These are phyloP conservation scores for Candida insectorum DNA, from an alignment of 805 yeast species.

Conservation along the genomic window DNA sequence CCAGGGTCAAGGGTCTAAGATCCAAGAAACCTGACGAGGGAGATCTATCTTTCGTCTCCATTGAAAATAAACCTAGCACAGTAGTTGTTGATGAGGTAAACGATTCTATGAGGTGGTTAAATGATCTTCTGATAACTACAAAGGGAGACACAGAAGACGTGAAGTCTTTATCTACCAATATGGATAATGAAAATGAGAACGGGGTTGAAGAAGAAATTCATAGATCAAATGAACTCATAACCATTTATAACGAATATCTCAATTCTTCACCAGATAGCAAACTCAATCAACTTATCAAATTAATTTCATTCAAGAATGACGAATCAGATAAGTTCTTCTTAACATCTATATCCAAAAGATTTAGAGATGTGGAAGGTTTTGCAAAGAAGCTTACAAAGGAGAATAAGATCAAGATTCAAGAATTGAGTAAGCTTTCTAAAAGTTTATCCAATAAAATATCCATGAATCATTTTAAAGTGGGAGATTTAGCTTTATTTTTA, in stretches of 20 bases:
- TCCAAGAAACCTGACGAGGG: constrained; percentile 39
- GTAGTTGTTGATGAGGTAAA: constrained; percentile 41
- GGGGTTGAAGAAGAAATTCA: constrained; percentile 9
- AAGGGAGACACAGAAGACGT: constrained; percentile 6
- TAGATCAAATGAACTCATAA: constrained; percentile 11
- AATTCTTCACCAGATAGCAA: constrained; percentile 11
- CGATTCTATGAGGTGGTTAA: constrained; percentile 46
- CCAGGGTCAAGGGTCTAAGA: constrained; percentile 77
- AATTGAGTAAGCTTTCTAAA: constrained; percentile 33
- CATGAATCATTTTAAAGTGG: constrained; percentile 60
- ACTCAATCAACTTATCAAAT: constrained; percentile 17
- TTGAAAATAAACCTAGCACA: constrained; percentile 30
- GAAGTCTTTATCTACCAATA: constrained; percentile 8
- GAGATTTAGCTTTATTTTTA: constrained; percentile 79
- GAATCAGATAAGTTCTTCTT: constrained; percentile 27
- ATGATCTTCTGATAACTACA: no score
- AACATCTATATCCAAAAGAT: constrained; percentile 61
- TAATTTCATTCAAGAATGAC: constrained; percentile 23
- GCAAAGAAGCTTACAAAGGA: constrained; percentile 85
- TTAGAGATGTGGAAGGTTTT: constrained; percentile 83
- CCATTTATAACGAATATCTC: constrained; percentile 16
- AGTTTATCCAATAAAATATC: constrained; percentile 55
- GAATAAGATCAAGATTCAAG: constrained; percentile 49
- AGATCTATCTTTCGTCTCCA: constrained; percentile 21
- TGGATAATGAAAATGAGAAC: constrained; percentile 7